A percentile compares a stretch with the other conserved stretches of the same genome.
phyloP scores from a whole-genome alignment of 2,329 filamentous ascomycete species.

The Dactylellina cionopaga region DNA sequence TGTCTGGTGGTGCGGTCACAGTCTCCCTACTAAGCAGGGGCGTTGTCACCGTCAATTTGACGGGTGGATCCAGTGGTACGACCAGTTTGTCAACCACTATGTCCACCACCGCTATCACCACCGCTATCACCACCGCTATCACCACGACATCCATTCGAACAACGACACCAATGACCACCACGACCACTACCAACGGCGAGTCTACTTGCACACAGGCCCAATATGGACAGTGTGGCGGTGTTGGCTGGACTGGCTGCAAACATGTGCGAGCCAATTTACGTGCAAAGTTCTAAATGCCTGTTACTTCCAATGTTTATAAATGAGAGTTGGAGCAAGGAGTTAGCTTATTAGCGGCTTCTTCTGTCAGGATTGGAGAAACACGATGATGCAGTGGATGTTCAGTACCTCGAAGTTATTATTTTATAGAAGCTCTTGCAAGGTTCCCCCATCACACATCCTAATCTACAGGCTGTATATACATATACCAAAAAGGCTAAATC shows the following conservation, averaged over 20 bases:
- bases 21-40: slow-evolving; percentile 30
- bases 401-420: too few relatives aligned
- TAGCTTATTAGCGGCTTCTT: too few relatives aligned
- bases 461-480: too few relatives aligned
- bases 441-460: too few relatives aligned
- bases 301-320: slow-evolving; percentile 52
- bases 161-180: too few relatives aligned
- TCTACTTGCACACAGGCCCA: not conserved
- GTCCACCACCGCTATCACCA: slow-evolving; percentile 54
- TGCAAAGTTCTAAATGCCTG: slow-evolving; percentile 55
- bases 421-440: too few relatives aligned
- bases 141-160: not conserved
- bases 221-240: slow-evolving; percentile 55
- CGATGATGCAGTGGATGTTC: too few relatives aligned
- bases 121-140: slow-evolving; percentile 37
- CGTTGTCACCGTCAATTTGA: slow-evolving; percentile 38
- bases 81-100: slow-evolving; percentile 39
- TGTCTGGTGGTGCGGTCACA: slow-evolving; percentile 34
- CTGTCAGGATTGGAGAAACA: too few relatives aligned
- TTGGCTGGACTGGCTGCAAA: slow-evolving; percentile 57
- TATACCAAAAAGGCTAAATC: too few relatives aligned
- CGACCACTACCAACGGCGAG: slow-evolving; percentile 4
- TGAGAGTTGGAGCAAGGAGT: too few relatives aligned
- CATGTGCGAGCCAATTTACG: slow-evolving; percentile 57
- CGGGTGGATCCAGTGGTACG: slow-evolving; percentile 14